Conservation (phyloP, 2,329 filamentous ascomycete species). For the Arthrobotrys megalospora region DNA sequence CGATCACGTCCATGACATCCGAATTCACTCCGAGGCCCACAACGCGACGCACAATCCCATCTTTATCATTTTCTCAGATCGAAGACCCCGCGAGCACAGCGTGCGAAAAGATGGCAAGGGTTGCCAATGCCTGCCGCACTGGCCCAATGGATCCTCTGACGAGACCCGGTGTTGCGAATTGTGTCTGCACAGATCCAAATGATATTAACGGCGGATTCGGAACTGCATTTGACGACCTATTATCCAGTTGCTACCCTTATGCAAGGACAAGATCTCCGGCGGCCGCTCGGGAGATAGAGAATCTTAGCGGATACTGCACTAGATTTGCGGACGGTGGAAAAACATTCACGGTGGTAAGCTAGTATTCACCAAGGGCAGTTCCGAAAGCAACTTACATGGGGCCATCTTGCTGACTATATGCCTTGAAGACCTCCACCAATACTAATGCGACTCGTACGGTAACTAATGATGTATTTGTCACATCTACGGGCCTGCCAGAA, state of each 20-base stretch:
- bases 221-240: slow-evolving; percentile 35
- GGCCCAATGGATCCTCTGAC: slow-evolving; percentile 45
- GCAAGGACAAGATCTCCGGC: slow-evolving; percentile 46
- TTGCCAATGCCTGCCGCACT: slow-evolving; percentile 52
- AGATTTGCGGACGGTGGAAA: slow-evolving; percentile 42
- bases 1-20: slow-evolving; percentile 4
- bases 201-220: slow-evolving; percentile 37
- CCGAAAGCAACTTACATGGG: not conserved
- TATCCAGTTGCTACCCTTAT: slow-evolving; percentile 48
- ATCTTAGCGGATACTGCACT: slow-evolving; percentile 47
- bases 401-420: not conserved
- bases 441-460: slow-evolving; percentile 36
- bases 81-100: slow-evolving; percentile 44
- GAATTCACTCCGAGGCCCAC: not conserved
- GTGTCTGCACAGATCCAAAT: slow-evolving; percentile 41
- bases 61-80: slow-evolving; percentile 45
- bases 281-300: slow-evolving; percentile 44
- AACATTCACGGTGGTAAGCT: slow-evolving; percentile 43
- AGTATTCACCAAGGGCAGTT: not conserved
- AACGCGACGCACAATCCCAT: slow-evolving; percentile 1
- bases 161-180: slow-evolving; percentile 41
- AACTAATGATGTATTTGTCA: slow-evolving; percentile 40
- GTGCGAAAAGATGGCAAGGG: slow-evolving; percentile 35
- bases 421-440: slow-evolving; percentile 34
- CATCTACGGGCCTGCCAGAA: slow-evolving; percentile 34